Base-by-base conservation (phyloP, 1,284 basidiomycete genomes). In the Heimioporus retisporus region DNA sequence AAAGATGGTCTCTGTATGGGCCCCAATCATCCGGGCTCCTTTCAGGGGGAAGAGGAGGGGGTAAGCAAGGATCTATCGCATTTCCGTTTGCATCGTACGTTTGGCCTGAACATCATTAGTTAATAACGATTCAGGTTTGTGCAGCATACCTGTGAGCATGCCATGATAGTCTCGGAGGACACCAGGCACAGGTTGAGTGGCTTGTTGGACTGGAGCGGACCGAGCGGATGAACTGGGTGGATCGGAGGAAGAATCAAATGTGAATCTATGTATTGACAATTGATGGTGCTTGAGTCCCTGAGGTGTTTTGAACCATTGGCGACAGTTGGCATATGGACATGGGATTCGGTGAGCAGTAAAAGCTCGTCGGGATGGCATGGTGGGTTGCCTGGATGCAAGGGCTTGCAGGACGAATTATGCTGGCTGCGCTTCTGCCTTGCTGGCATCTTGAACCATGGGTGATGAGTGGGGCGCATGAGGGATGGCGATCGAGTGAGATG, bases 21-120 rank as follows among this genome's bases (percentile, higher is more conserved):
- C 53, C 15, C 53, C 53, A 65, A 25, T 61, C 35, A 18, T 65
- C 57, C 13, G 31, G 58, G 44, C 50, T 59, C 13, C 48, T 64
- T 13, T 59, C 48, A n/a, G 55, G 21, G 35, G 57, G 51, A 21
- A 28, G 51, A 2, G 50, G 50, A 18, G 40, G 25, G 19, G 57
- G 57, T 35, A 40, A 35, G n/a, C 23, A 7, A n/a, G 48, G 28
- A 19, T 64, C 57, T 18, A 63, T 54, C 3, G 6, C 1, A 15
- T 59, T 40, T 14, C 40, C 42, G 35, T 23, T 43, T 11, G 23
- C 55, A 59, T 63, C 7, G 18, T 40, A 63, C 2, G 23, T 59
- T 51, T 53, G 40, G 13, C 50, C 62, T 64, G 51, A 44, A 35
- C 16, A 44, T 35, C 6, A 44, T 44, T 53, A 40, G 19, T 18